Evolutionary conservation across 768 basidiomycete species (phyloP), one percentile per base, ranked within the genome.

Genomic region (Hypsizygus marmoreus): DNA sequence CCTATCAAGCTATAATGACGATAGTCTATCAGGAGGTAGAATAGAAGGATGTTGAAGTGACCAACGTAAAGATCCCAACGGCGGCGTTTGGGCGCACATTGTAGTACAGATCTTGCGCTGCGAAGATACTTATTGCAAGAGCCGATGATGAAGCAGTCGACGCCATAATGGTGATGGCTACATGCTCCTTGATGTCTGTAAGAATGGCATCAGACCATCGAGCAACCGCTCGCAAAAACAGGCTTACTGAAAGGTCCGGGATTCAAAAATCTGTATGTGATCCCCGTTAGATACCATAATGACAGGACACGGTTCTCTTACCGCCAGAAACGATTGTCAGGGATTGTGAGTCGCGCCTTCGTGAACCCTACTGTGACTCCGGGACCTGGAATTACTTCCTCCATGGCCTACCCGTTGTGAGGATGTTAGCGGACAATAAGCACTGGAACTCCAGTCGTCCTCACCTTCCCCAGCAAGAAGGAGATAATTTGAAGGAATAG

Each of bases 51-150:
- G 14, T 17, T 34, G 17, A 6, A 28, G 35, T 30, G 9, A 44
- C 60, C 9, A 19, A 63, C 63, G 66, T 68, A 51, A 74, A 70
- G 22, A 75, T 70, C 2, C 68, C 71, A 35, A 73, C 60, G 1
- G 63, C 73, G 17, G 67, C 57, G 45, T 72, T 72, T 14, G 71
- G 65, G 8, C 57, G 55, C 33, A 71, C 62, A 16, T 63, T 65
- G 50, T 81, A 81, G 59, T 77, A 80, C 13, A 81, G 59, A 49
- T 80, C 76, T 16, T 80, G 66, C 1, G 77, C 70, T 2, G 79
- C 78, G 44, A 79, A 77, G 44, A 79, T 72, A 37, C 74, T 75
- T 56, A 80, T 79, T 1, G 77, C 77, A 13, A 74, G 59, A 1
- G 79, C 77, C 1, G 75, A 71, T 0, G 64, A 59, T 0, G 78